Evolutionary conservation across 139 green algal species (phyloP), one percentile per base, ranked within the genome.

Genomic region (Volvox reticuliferus): DNA sequence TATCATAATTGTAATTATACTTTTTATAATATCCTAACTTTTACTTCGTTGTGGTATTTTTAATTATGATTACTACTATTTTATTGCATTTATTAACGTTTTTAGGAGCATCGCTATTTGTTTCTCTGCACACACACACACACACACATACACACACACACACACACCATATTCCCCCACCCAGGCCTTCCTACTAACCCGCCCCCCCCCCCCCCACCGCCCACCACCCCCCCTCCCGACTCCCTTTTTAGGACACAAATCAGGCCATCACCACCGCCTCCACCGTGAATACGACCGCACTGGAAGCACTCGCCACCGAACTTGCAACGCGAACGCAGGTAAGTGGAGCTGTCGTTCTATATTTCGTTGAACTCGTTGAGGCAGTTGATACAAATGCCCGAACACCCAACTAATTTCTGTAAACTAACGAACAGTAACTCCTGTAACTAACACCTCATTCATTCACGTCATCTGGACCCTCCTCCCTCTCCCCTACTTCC

Each of bases 241-340:
- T 73, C 65, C 24, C 65, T 19, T 19, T 19, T 69, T 30, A 79
- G 71, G 21, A 26, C 0, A 79, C 65, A 32, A 79, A 67, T 26
- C 63, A 79, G 5, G 82, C 82, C 21, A 35, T 88, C 61, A 79
- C 82, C 32, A 79, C 82, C 82, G 63, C 82, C 65, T 88, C 82
- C 33, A 62, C 82, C 6, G 84, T 65, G 17, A 32, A 17, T n/a
- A 44, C 36, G 1, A 28, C 67, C 16, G 84, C 68, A 2, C 2
- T 80, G 17, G 26, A 22, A 1, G 67, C 36, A 13, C 84, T 81
- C 9, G 68, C 68, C 0, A 18, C 12, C 1, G 84, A 89, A 69
- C 14, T 69, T 0, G 36, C 84, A 2, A 26, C 36, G 26, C 24
- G 84, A 19, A 69, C 36, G 36, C 35, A 88, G 81, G 81, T 87